Evolutionary conservation across 1,284 basidiomycete genomes (phyloP).

Genomic region (Trametes sp.): DNA sequence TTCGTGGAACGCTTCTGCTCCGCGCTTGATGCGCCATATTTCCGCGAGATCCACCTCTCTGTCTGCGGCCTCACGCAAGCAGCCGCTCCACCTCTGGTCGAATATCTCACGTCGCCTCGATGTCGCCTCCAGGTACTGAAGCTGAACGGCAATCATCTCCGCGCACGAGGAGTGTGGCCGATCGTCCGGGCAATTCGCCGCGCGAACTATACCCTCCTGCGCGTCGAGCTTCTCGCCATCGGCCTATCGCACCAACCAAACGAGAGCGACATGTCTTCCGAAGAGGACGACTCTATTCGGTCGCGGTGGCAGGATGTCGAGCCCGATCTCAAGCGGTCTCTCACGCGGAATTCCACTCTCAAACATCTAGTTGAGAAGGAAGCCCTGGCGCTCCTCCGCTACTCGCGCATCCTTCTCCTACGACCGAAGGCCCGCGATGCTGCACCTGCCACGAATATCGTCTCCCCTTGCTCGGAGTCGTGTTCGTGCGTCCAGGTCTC

Average conservation of each 20-base stretch:
- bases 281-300: conserved; percentile 34
- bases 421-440: conserved; percentile 25
- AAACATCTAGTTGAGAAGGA: conserved; percentile 55
- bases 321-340: conserved; percentile 47
- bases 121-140: conserved; percentile 60
- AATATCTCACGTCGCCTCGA: conserved; percentile 60
- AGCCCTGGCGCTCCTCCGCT: conserved; percentile 59
- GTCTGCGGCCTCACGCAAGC: conserved; percentile 56
- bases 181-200: conserved; percentile 55
- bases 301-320: conserved; percentile 48
- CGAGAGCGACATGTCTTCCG: conserved; percentile 37
- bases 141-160: conserved; percentile 65
- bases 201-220: conserved; percentile 58
- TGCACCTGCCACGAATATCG: background rate
- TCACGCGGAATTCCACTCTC: conserved; percentile 58
- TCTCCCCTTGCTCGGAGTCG: conserved; percentile 25
- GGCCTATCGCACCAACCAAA: conserved; percentile 37
- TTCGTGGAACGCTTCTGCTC: conserved; percentile 62
- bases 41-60: conserved; percentile 64
- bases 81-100: conserved; percentile 53
- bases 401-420: conserved; percentile 59
- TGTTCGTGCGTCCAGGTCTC: conserved; percentile 22
- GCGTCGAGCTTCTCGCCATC: conserved; percentile 62
- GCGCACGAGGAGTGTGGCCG: conserved; percentile 50
- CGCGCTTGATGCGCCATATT: conserved; percentile 51